Base-by-base conservation (phyloP, 2,329 filamentous ascomycete genomes). In the Thielaviopsis punctulata region DNA sequence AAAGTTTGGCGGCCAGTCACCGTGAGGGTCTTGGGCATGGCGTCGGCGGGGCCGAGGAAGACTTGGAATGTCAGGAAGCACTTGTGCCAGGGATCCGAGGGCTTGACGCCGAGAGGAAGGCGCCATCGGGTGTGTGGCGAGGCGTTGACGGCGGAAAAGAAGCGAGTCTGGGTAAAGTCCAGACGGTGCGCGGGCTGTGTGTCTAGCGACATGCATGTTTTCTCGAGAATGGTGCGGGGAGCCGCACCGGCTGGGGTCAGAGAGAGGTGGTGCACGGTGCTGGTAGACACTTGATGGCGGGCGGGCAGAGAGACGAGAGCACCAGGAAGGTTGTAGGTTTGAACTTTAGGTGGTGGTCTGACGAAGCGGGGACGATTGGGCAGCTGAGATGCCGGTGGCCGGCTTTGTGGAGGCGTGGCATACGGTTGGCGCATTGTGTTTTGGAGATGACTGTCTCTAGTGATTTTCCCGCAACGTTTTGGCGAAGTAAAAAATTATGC, bases 51-150 rank as follows among this genome's bases (percentile, higher is more conserved):
- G 76, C 8, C 79, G 18, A 52, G 30, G n/a, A 24, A 48, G 6
- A 55, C 72, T 62, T 93, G 86, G 18, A 88, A 75, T 43, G 92
- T 71, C 4, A 93, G 69, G 10, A 80, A 87, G 1, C 82, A 74
- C 60, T 93, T 93, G 60, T 92, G 85, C 48, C 79, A 75, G 44
- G 55, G 49, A 24, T 63, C 64, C 10, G 51, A 54, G 3, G 54
- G 54, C n/a, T 50, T 50, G 30, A 45, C 39, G n/a, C 47, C 49
- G 4, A 51, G 41, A 3, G 52, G 49, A 13, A 70, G 51, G 2
- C 60, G 63, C 55, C 69, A 70, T 2, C 66, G 66, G 1, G 69
- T 67, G 0, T 58, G 56, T 6, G 64, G 64, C 46, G 63, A 61
- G 33, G 66, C 61, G 50, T 71, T 71, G 57, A 70, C 59, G 30